Base-by-base conservation (phyloP, 345 rosid genomes). In the Atalantia buxifolia region DNA sequence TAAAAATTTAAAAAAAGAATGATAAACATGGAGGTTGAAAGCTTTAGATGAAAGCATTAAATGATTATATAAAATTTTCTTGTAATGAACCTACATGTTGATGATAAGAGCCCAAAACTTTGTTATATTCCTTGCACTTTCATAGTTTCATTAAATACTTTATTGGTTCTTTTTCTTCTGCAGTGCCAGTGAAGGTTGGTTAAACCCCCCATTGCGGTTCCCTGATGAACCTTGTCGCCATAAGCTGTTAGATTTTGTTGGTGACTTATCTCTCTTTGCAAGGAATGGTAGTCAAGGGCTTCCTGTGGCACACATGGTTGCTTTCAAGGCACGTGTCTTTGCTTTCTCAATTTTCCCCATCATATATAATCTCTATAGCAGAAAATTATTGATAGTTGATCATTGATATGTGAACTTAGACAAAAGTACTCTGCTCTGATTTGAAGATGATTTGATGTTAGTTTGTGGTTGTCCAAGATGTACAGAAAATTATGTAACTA, bases 151-250 rank as follows among this genome's bases (percentile, higher is more conserved):
- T 63, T 65, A 18, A 38, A 66, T 61, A 35, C 57, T 66, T 59
- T 59, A 69, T 36, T 31, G 28, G 12, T 27, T 2, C 38, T 24
- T 35, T 70, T 55, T 70, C 67, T 57, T 77, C 68, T 84, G 86
- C 84, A 92, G 98, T 78, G 84, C 79, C 7, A 83, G 85, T 81
- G 76, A 87, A 85, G 99, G 99, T 79, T 93, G 99, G 99, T 79
- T 95, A 88, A 95, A 95, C 76, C 94, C 89, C 7, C 94, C 98
- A 1, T 84, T 92, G 40, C 94, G 76, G 66, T 95, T 89, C 80
- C 82, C 80, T 12, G 83, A 91, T 30, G 98, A 93, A 85, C 92
- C 98, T 55, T 91, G 93, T 85, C 92, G 98, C 36, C 99, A 95
- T 79, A 95, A 95, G 88, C 86, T 87, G 77, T 83, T 95, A 76